Evolutionary conservation across 805 yeast genomes (phyloP), one percentile per base, ranked within the genome.

Genomic region (Sugiyamaella chiloensis): DNA sequence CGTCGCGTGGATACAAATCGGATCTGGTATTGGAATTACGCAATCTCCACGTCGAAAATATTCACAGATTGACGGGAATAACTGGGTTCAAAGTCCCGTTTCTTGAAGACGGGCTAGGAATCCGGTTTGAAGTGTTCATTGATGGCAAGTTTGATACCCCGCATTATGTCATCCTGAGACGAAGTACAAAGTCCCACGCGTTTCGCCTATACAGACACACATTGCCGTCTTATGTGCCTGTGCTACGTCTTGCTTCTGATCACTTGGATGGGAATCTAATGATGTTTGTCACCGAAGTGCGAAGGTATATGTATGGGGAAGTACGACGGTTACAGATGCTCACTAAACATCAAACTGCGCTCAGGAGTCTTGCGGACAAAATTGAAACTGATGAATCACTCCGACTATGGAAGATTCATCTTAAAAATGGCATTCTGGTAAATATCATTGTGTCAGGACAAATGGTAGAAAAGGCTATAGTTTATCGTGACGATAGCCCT

Each of bases 301-400:
- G 53, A 8, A 14, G 31, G 12, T 82, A 81, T 0, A 56, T 88
- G 16, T 79, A 88, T 61, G 71, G 63, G 20, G 95, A 88, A 60
- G 93, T 85, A 29, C 83, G 81, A 50, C 72, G 77, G 39, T 74
- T 86, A 40, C 95, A 87, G 61, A 79, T 83, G 2, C 85, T 88
- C 53, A 67, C 86, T 44, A 95, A 87, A 65, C 24, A 23, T 16
- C 40, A 30, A 27, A 95, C 95, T 0, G 87, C 43, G 24, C 46
- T 20, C 3, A 6, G 47, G 5, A 40, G 27, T 12, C 19, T 40
- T 16, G 49, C 51, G 34, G 19, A 24, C 17, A 17, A 23, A 4
- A 46, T 55, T 2, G 52, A 55, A 29, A 46, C 43, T 2, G 58
- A 55, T 19, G 43, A 46, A 4, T 46, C 55, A 2, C 46, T 44